These are phyloP conservation scores for Eruca vesicaria DNA, from an alignment of 441 rosid genomes.

Conservation along the genomic window DNA sequence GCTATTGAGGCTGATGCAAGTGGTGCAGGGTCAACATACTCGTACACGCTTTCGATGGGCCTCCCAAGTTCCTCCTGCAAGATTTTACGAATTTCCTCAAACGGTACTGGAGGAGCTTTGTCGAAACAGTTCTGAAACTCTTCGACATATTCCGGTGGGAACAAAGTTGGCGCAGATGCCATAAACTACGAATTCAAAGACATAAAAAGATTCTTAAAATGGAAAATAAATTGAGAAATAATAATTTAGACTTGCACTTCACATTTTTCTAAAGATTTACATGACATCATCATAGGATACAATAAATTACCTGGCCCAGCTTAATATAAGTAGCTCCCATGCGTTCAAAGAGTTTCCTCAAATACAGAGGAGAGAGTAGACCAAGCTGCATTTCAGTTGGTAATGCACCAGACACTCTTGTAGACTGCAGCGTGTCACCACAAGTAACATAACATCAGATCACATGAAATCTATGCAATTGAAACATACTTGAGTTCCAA, in stretches of 20 bases:
- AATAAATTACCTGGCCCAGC: conserved; percentile 75
- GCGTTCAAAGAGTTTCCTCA: conserved; percentile 95
- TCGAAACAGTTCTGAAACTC: conserved; percentile 98
- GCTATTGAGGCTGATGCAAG: conserved; percentile 98
- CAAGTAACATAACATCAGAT: not conserved
- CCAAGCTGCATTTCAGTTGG: conserved; percentile 79
- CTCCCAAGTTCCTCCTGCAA: conserved; percentile 85
- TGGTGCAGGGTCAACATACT: conserved; percentile 86
- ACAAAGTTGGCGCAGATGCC: conserved; percentile 95
- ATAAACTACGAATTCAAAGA: conserved; percentile 55
- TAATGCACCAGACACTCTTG: conserved; percentile 60
- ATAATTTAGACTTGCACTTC: not conserved
- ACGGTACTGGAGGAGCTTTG: conserved; percentile 81
- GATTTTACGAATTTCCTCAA: conserved; percentile 68
- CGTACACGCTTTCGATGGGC: conserved; percentile 84
- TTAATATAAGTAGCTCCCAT: conserved; percentile 99
- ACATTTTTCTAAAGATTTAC: not conserved
- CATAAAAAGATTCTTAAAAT: not conserved
- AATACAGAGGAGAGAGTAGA: conserved; percentile 78
- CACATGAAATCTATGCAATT: not conserved
- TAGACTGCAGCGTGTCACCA: conserved; percentile 47
- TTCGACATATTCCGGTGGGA: conserved; percentile 84
- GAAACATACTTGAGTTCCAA: not conserved
- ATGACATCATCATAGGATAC: not conserved
- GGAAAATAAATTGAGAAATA: not conserved